Evolutionary conservation across 371 early-diverging fungal genomes (phyloP).

Genomic region (Circinella umbellata): DNA sequence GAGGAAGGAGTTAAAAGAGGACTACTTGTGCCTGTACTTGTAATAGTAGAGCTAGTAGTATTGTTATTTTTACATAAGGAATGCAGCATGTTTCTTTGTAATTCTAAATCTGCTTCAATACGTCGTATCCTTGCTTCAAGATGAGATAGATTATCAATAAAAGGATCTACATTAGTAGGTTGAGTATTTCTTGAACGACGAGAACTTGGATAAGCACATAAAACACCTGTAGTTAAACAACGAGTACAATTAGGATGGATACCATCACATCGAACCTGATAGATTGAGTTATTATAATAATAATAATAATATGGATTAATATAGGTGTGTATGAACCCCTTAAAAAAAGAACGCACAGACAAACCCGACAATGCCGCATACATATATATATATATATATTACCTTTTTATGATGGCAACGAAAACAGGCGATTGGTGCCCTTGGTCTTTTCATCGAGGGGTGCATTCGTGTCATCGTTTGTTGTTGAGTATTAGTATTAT

Average conservation of each 20-base stretch:
- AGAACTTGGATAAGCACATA: constrained; percentile 50
- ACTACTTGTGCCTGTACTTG: background rate
- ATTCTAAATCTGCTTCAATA: constrained; percentile 45
- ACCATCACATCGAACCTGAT: constrained; percentile 51
- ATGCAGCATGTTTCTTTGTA: constrained; percentile 35
- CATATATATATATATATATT: too few species aligned
- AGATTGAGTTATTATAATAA: background rate
- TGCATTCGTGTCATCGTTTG: constrained; percentile 26
- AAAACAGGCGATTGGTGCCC: constrained; percentile 44
- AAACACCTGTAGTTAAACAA: constrained; percentile 40
- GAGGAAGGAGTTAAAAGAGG: background rate
- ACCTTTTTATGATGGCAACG: constrained; percentile 43
- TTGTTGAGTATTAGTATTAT: constrained; percentile 2
- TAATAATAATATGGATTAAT: background rate
- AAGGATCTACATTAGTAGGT: constrained; percentile 50
- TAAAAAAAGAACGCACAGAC: constrained; percentile 3
- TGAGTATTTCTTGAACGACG: constrained; percentile 50
- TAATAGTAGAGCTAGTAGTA: background rate
- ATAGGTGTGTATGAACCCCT: background rate
- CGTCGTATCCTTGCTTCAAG: constrained; percentile 44
- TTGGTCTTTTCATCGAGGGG: constrained; percentile 35
- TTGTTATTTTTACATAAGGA: constrained; percentile 21
- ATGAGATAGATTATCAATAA: constrained; percentile 49
- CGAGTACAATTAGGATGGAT: constrained; percentile 47
- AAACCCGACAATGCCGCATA: background rate